Evolutionary conservation across 2,329 filamentous ascomycete genomes (phyloP).

Genomic region (Knoxdaviesia proteae): DNA sequence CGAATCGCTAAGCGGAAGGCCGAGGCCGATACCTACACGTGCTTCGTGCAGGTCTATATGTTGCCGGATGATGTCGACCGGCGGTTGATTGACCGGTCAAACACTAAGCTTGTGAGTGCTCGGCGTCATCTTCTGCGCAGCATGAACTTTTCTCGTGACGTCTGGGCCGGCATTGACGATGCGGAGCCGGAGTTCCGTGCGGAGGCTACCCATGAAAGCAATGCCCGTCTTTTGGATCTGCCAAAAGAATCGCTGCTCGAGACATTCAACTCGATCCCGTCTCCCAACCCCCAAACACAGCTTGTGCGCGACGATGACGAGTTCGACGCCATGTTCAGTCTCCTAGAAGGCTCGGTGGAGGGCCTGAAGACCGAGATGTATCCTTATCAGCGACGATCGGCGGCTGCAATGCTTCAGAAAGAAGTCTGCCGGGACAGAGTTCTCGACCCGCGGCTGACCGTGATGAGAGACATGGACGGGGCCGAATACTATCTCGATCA

Average conservation of each 20-base stretch:
- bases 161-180: slow-evolving; percentile 25
- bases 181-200: slow-evolving; percentile 10
- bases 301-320: slow-evolving; percentile 27
- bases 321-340: slow-evolving; percentile 28
- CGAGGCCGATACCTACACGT: slow-evolving; percentile 6
- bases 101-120: slow-evolving; percentile 20
- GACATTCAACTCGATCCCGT: slow-evolving; percentile 54
- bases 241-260: slow-evolving; percentile 37
- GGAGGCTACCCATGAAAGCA: not conserved
- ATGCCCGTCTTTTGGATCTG: slow-evolving; percentile 12
- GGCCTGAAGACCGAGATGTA: slow-evolving; percentile 49
- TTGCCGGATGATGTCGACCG: slow-evolving; percentile 45
- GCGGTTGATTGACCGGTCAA: slow-evolving; percentile 25
- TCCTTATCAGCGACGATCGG: slow-evolving; percentile 60
- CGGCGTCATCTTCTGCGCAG: slow-evolving; percentile 25
- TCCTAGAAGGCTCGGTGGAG: slow-evolving; percentile 29
- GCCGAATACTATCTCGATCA: slow-evolving; percentile 49
- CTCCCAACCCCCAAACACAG: slow-evolving; percentile 36
- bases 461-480: slow-evolving; percentile 37
- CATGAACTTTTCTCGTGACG: slow-evolving; percentile 31
- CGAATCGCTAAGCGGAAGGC: slow-evolving; percentile 2
- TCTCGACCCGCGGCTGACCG: slow-evolving; percentile 53
- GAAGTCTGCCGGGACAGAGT: slow-evolving; percentile 44
- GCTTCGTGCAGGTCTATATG: slow-evolving; percentile 33
- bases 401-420: slow-evolving; percentile 65